Evolutionary conservation across 495 filamentous ascomycete genomes (phyloP).

Genomic region (Aspergillus sclerotiicarbonarius): DNA sequence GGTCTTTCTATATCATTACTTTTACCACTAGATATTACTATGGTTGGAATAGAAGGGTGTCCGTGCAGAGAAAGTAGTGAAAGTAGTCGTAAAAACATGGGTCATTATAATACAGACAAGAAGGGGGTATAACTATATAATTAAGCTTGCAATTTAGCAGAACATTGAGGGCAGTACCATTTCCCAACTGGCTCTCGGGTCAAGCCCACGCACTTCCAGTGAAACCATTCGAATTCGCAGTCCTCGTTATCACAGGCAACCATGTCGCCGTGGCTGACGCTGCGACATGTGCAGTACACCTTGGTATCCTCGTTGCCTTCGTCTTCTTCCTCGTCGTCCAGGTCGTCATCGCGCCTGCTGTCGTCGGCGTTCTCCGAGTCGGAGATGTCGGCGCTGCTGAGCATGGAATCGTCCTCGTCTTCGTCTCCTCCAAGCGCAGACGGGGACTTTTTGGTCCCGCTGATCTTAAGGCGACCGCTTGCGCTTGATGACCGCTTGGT

Average conservation of each 20-base stretch:
- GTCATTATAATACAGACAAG: slow-evolving; percentile 3
- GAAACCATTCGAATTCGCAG: slow-evolving; percentile 96
- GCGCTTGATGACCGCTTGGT: slow-evolving; percentile 53
- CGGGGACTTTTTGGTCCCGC: slow-evolving; percentile 57
- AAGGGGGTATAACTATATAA: background rate
- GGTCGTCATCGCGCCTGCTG: slow-evolving; percentile 49
- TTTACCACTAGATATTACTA: no score
- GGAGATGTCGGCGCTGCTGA: slow-evolving; percentile 48
- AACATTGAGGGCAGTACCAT: slow-evolving; percentile 89
- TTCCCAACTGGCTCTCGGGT: slow-evolving; percentile 84
- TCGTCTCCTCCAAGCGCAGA: slow-evolving; percentile 59
- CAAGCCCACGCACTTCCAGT: slow-evolving; percentile 92
- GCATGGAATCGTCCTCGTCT: slow-evolving; percentile 62
- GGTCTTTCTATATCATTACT: no score
- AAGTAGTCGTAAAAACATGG: background rate
- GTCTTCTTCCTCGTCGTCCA: slow-evolving; percentile 71
- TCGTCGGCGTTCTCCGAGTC: slow-evolving; percentile 48
- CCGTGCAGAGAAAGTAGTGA: no score
- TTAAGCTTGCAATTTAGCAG: slow-evolving; percentile 55
- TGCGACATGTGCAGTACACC: slow-evolving; percentile 91
- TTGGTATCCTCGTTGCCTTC: slow-evolving; percentile 85
- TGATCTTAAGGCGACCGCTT: slow-evolving; percentile 34
- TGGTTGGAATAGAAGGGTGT: no score
- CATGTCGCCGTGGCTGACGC: slow-evolving; percentile 95
- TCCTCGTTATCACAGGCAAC: slow-evolving; percentile 94